Evolutionary conservation across 352 stramenopile genomes (phyloP).

Genomic region (Pythium dissotocum): DNA sequence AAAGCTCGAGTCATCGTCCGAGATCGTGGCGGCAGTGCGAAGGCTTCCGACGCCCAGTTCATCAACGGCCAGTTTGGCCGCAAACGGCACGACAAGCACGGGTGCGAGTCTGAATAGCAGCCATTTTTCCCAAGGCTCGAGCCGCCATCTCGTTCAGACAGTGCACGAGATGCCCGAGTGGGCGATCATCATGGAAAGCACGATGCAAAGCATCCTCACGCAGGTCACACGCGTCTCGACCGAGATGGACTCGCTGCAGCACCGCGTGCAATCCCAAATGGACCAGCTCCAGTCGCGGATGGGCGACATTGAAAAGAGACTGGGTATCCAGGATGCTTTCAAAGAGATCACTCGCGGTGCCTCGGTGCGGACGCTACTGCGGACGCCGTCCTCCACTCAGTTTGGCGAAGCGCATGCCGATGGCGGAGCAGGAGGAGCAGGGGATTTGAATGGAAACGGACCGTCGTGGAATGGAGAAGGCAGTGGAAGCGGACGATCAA

Average conservation of each 20-base stretch:
- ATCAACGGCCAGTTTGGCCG: neutral
- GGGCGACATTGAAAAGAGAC: conserved; percentile 40
- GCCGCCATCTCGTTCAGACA: neutral
- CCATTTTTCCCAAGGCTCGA: neutral
- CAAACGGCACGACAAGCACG: neutral
- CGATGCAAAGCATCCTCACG: conserved; percentile 52
- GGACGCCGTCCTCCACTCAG: neutral
- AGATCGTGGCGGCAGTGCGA: neutral
- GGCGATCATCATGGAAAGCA: conserved; percentile 49
- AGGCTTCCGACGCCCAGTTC: neutral
- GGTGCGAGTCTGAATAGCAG: neutral
- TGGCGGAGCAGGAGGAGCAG: neutral
- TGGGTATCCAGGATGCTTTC: conserved; percentile 52
- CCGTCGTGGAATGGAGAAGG: neutral
- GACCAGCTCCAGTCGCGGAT: conserved; percentile 28
- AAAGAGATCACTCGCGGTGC: conserved; percentile 38
- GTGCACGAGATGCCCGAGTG: conserved; percentile 39
- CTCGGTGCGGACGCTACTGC: conserved; percentile 26
- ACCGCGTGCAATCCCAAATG: conserved; percentile 39
- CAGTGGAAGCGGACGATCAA: neutral
- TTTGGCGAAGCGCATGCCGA: neutral
- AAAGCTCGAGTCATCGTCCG: neutral
- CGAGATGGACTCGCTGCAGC: conserved; percentile 56
- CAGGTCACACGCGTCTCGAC: conserved; percentile 54
- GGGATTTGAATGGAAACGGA: neutral